A percentile compares a stretch with the other conserved stretches of the same genome.
These are phyloP conservation scores for Mimosa bimucronata DNA, from an alignment of 306 rosid species.

Conservation along the genomic window DNA sequence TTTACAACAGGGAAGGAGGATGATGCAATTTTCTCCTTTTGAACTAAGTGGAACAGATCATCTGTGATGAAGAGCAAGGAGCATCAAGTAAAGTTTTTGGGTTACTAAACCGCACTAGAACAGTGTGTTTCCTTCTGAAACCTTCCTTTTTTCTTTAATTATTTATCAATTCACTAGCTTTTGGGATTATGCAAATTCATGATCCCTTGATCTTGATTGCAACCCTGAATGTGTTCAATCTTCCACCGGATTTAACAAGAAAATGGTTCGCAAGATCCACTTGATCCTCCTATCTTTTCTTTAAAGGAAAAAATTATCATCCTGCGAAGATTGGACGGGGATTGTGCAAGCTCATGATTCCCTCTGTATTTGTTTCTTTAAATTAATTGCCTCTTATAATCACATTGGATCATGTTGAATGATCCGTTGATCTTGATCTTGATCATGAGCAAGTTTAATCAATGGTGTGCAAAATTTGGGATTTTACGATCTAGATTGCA, in stretches of 20 bases:
- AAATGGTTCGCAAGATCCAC: neutral
- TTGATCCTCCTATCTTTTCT: neutral
- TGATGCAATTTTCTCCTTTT: too few species aligned
- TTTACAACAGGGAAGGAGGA: neutral
- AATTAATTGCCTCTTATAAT: neutral
- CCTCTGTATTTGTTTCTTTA: neutral
- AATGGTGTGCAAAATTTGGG: neutral
- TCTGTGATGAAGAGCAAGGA: too few species aligned
- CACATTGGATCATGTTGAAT: neutral
- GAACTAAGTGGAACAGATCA: too few species aligned
- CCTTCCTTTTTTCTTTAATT: too few species aligned
- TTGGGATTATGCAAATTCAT: too few species aligned
- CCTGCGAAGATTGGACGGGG: neutral
- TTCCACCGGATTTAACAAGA: neutral
- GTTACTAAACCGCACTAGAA: too few species aligned
- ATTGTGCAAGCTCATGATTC: neutral
- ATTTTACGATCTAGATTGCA: neutral
- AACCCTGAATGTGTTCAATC: too few species aligned
- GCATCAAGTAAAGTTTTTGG: too few species aligned
- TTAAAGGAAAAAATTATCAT: too few species aligned
- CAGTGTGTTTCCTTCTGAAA: too few species aligned
- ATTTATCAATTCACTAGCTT: too few species aligned
- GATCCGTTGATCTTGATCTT: neutral
- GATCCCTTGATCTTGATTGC: too few species aligned
- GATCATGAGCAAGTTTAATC: neutral